A percentile compares a stretch with the other conserved stretches of the same genome.
phyloP scores from a whole-genome alignment of 768 basidiomycete species.

The Mycena belliarum region DNA sequence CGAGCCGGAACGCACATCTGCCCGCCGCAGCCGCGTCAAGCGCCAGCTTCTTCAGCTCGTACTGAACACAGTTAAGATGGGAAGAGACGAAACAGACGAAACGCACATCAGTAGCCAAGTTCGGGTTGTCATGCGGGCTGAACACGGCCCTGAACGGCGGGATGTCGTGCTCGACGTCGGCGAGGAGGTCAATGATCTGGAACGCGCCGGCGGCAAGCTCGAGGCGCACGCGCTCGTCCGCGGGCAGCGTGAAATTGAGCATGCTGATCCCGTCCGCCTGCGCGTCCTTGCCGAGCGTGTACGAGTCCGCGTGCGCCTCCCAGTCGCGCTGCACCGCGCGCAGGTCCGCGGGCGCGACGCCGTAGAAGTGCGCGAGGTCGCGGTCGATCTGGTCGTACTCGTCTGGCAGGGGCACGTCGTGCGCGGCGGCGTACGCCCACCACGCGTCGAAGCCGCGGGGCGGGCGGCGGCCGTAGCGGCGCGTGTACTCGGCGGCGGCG shows the following conservation, averaged over 20 bases:
- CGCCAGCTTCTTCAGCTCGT: slow-evolving; percentile 10
- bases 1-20: slow-evolving; percentile 5
- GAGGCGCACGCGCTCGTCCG: slow-evolving; percentile 21
- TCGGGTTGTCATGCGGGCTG: slow-evolving; percentile 52
- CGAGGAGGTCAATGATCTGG: slow-evolving; percentile 40
- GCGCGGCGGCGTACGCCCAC: slow-evolving; percentile 58
- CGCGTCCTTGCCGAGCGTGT: slow-evolving; percentile 39
- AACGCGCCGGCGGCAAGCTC: slow-evolving; percentile 32
- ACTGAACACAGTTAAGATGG: neutral
- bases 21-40: slow-evolving; percentile 8
- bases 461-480: slow-evolving; percentile 72
- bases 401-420: slow-evolving; percentile 75
- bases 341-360: slow-evolving; percentile 46
- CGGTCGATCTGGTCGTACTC: slow-evolving; percentile 75
- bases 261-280: slow-evolving; percentile 27
- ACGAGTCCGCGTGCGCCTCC: slow-evolving; percentile 40
- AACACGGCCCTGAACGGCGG: slow-evolving; percentile 54
- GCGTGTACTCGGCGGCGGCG: slow-evolving; percentile 76
- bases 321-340: slow-evolving; percentile 36
- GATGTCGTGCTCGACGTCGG: slow-evolving; percentile 40
- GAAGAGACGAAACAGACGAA: neutral
- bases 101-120: slow-evolving; percentile 33
- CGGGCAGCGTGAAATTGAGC: slow-evolving; percentile 31
- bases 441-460: slow-evolving; percentile 86
- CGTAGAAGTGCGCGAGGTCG: slow-evolving; percentile 84